Evolutionary conservation across 2,329 filamentous ascomycete genomes (phyloP).

Genomic region (Trichophyton simii): DNA sequence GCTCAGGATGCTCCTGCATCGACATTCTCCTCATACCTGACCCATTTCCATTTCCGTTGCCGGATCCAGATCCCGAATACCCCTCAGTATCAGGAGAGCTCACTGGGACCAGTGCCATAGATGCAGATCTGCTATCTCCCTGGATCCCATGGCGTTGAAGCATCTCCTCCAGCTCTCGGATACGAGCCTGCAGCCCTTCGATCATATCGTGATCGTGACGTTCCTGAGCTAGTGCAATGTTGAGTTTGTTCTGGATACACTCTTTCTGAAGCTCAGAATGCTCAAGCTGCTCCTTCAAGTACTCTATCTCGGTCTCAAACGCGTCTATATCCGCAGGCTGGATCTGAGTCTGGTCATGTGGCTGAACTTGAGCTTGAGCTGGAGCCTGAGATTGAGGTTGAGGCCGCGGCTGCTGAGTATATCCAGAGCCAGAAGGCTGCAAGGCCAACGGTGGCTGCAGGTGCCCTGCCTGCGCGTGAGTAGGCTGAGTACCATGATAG

Average conservation of each 20-base stretch:
- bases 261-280: background rate
- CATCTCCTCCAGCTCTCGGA: constrained; percentile 3
- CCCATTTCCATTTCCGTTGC: background rate
- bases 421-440: background rate
- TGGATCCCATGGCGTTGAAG: background rate
- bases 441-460: background rate
- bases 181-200: constrained; percentile 2
- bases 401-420: background rate
- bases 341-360: background rate
- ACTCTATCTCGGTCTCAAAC: background rate
- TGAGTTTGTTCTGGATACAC: background rate
- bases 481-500: too few relatives aligned
- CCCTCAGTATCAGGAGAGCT: background rate
- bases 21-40: background rate
- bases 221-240: background rate
- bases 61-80: background rate
- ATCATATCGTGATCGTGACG: constrained; percentile 5
- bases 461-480: too few relatives aligned
- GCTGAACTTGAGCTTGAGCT: background rate
- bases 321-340: background rate
- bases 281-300: constrained; percentile 1
- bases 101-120: background rate
- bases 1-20: background rate
- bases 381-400: background rate
- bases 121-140: background rate